phyloP scores from a whole-genome alignment of 768 basidiomycete genomes.

The Suillus placidus region DNA sequence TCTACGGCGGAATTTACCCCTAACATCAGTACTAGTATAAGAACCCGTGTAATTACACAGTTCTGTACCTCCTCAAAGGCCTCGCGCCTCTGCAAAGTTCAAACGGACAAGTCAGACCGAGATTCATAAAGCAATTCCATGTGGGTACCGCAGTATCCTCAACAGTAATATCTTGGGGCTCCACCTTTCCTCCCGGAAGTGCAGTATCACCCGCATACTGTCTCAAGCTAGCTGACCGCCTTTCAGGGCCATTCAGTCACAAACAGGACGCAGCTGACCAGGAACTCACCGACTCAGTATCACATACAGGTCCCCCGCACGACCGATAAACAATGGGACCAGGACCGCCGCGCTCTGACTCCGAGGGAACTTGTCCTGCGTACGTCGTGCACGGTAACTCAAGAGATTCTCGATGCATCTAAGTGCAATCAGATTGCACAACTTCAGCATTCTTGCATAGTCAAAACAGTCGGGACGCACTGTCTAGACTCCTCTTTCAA shows the following conservation, averaged over 20 bases:
- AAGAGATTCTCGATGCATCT: slow-evolving; percentile 32
- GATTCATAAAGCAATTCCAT: not conserved
- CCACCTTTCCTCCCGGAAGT: slow-evolving; percentile 83
- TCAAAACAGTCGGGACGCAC: slow-evolving; percentile 13
- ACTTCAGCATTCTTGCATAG: not conserved
- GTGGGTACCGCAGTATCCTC: slow-evolving; percentile 80
- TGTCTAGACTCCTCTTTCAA: slow-evolving; percentile 26
- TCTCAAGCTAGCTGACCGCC: slow-evolving; percentile 71
- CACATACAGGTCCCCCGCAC: slow-evolving; percentile 83
- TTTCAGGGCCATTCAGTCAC: slow-evolving; percentile 30
- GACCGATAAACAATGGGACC: slow-evolving; percentile 83
- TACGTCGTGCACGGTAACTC: slow-evolving; percentile 28
- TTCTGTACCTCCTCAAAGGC: slow-evolving; percentile 81
- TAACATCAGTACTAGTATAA: not conserved
- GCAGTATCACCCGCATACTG: slow-evolving; percentile 89
- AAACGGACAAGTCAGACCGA: slow-evolving; percentile 2
- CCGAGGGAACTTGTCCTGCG: slow-evolving; percentile 50
- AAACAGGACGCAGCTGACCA: slow-evolving; percentile 2
- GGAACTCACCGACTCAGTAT: slow-evolving; percentile 73
- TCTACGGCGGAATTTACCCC: slow-evolving; percentile 45
- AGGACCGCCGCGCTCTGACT: slow-evolving; percentile 74
- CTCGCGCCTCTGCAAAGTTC: slow-evolving; percentile 79
- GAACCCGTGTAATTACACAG: not conserved
- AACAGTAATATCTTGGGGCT: slow-evolving; percentile 62
- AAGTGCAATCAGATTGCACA: not conserved